Conservation (phyloP, 73 alveolate genomes). For the Paramecium primaurelia region DNA sequence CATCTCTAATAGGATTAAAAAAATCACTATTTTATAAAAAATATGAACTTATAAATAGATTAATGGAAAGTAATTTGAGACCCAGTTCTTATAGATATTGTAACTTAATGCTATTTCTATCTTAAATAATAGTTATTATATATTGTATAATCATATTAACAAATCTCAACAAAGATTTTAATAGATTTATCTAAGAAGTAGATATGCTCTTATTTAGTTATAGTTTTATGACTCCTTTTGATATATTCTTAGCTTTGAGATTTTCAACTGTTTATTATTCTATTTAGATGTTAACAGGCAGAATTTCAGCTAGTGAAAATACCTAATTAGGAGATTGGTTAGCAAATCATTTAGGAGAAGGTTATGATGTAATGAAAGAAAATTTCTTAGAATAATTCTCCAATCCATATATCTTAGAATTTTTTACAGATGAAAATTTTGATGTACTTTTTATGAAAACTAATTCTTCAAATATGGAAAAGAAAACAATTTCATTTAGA, state of each 20-base stretch:
- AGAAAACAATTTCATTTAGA: not conserved
- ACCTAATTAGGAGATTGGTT: not conserved
- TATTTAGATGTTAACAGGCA: too few relatives aligned
- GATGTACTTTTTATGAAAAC: not conserved
- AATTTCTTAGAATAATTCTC: not conserved
- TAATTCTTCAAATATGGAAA: not conserved
- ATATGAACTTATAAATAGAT: not conserved
- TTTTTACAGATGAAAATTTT: not conserved
- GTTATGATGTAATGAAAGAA: not conserved
- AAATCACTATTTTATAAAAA: constrained; percentile 6
- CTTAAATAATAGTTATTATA: not conserved
- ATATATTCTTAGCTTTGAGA: not conserved
- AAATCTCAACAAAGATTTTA: not conserved
- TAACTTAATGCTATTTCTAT: not conserved
- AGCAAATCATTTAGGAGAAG: not conserved
- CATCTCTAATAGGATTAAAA: not conserved
- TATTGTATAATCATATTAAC: not conserved
- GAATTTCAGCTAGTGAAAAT: not conserved
- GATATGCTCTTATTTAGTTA: not conserved
- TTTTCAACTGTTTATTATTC: not conserved
- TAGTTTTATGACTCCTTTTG: constrained; percentile 32
- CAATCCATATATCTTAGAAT: not conserved
- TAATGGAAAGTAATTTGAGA: not conserved
- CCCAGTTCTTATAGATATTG: not conserved
- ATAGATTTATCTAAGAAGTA: constrained; percentile 14